A percentile compares a stretch with the other conserved stretches of the same genome.
These are phyloP conservation scores for Termitomyces sp. DNA, from an alignment of 768 basidiomycete genomes.

Conservation along the genomic window DNA sequence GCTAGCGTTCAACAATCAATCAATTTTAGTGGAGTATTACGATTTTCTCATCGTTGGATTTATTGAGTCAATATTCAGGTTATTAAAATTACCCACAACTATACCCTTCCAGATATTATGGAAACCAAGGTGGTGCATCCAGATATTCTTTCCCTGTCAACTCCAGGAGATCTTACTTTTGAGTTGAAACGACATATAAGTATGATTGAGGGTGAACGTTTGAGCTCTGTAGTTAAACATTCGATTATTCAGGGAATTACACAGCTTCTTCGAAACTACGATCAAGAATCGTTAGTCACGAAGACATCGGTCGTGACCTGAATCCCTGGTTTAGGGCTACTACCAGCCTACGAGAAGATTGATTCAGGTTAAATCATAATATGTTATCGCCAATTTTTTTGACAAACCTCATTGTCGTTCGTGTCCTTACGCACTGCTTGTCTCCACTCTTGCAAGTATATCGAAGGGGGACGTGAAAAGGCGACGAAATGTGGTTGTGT, in stretches of 20 bases:
- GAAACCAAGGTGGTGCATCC: too few species aligned
- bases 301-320: conserved; percentile 7
- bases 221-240: too few species aligned
- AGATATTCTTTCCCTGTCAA: too few species aligned
- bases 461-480: conserved; percentile 12
- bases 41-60: not conserved
- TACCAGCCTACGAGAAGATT: not conserved
- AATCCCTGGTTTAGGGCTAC: not conserved
- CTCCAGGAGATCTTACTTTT: too few species aligned
- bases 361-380: not conserved
- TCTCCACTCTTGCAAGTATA: conserved; percentile 9
- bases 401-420: not conserved
- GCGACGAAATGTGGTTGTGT: not conserved
- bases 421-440: not conserved
- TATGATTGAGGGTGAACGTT: too few species aligned
- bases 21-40: not conserved
- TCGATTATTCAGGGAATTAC: not conserved
- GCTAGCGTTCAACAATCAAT: not conserved
- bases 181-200: too few species aligned
- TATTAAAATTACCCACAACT: not conserved
- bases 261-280: not conserved
- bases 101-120: not conserved
- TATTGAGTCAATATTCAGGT: not conserved
- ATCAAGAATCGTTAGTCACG: not conserved
- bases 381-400: not conserved